Evolutionary conservation across 345 rosid species (phyloP).

Genomic region (Populus nigra): DNA sequence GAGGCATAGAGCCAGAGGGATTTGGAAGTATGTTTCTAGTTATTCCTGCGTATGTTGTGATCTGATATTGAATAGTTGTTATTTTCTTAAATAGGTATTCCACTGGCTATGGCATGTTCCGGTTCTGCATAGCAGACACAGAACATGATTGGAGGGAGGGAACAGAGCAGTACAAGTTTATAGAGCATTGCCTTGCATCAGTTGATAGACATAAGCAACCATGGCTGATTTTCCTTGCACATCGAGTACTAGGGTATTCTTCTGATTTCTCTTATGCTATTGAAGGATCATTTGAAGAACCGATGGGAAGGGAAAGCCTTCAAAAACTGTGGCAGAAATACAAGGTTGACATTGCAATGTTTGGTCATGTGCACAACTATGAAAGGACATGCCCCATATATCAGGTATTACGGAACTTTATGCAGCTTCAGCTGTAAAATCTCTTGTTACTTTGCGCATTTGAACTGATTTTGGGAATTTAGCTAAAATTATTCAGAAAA

Average conservation of each 20-base stretch:
- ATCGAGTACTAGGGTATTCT: constrained; percentile 68
- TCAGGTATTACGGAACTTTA: constrained; percentile 41
- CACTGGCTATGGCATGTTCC: constrained; percentile 76
- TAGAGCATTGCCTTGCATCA: constrained; percentile 64
- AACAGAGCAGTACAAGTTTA: constrained; percentile 64
- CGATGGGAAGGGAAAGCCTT: constrained; percentile 65
- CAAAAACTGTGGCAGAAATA: constrained; percentile 76
- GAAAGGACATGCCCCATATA: constrained; percentile 77
- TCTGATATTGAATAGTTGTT: background rate
- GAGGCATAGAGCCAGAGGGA: background rate
- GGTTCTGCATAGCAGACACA: constrained; percentile 67
- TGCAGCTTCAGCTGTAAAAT: background rate
- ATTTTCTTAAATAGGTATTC: constrained; percentile 43
- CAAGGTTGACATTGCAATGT: constrained; percentile 70
- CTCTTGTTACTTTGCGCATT: background rate
- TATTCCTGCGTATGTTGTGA: background rate
- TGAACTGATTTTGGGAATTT: background rate
- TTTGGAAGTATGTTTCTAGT: background rate
- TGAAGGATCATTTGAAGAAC: constrained; percentile 61
- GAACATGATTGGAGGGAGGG: constrained; percentile 84
- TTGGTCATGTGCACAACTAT: constrained; percentile 71
- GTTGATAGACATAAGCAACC: constrained; percentile 71
- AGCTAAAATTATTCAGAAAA: background rate
- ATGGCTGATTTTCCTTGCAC: constrained; percentile 69
- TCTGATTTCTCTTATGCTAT: constrained; percentile 45